Evolutionary conservation across 257 asterid genomes (phyloP), one percentile per base, ranked within the genome.

Genomic region (Cordia subcordata): DNA sequence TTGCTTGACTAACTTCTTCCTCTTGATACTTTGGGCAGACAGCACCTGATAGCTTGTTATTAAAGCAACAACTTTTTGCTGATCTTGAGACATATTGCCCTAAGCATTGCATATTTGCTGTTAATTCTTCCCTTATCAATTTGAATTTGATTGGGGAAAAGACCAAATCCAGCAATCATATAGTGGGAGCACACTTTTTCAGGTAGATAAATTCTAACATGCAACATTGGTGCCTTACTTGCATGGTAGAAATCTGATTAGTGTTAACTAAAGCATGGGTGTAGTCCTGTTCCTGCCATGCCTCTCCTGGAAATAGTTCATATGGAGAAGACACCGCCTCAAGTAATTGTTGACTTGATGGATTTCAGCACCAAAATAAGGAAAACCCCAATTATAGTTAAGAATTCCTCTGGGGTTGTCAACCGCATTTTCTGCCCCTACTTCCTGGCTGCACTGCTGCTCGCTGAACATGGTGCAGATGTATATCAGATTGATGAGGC

Each of bases 241-340:
- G 71, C 42, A 64, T 1, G 53, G 65, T 18, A 47, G 14, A 11
- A 82, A 39, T 65, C 40, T 45, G 14, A 60, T 69, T 63, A 45
- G 61, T 60, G 42, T 53, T 68, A 49, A 72, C 72, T 5, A 87
- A 77, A 78, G 83, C 79, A 53, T 16, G 57, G 63, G 44, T 85
- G 66, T 87, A 93, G 99, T 64, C 97, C 99, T 0, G 96, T 97
- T 64, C 99, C 89, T 62, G 94, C 86, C 68, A 89, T 86, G 99
- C 99, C 99, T 40, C 99, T 93, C 54, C 57, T 93, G 50, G 97
- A 93, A 73, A 89, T 93, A 38, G 96, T 89, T 46, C 95, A 95
- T 18, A 86, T 96, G 11, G 79, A 74, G 42, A 86, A 79, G 72
- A 93, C 99, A 13, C 86, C 95, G 47, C 90, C 96, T 5, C 97